Base-by-base conservation (phyloP, 805 yeast genomes). In the Wickerhamomyces pijperi region DNA sequence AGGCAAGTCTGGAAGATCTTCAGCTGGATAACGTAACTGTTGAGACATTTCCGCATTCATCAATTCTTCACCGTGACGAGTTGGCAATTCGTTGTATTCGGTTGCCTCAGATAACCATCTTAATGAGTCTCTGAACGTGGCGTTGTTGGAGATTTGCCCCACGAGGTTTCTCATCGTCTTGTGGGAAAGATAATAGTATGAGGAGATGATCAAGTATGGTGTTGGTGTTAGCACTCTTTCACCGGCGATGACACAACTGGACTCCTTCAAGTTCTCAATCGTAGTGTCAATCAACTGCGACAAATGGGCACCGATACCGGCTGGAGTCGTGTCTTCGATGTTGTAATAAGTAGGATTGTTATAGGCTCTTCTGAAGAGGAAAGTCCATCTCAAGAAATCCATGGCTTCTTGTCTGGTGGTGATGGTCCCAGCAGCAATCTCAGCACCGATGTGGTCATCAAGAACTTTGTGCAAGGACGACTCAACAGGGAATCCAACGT, bases 401-500 rank as follows among this genome's bases (percentile, higher is more conserved):
- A 92, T 79, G 32, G 92, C 98, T 58, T 92, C 98, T 21, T 84
- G 94, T 17, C 92, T 76, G 45, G 82, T 85, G 2, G 96, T 86
- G 6, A 92, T 97, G 0, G 94, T 87, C 5, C 99, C 99, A 16
- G 92, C 64, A 0, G 98, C 81, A 21, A 94, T 87, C 55, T 92
- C 99, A 0, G 99, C 99, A 59, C 94, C 94, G 53, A 92, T 68
- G 49, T 90, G 92, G 56, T 92, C 97, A 29, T 83, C 87, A 32
- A 92, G 59, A 46, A 83, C 86, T 1, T 76, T 77, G 42, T 78
- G 73, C 35, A 92, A 67, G 40, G 78, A 74, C 0, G 96, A 85
- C 56, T 92, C 99, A 41, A 92, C 92, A 0, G 99, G 95, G 60
- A 86, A 95, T 53, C 94, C 98, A 50, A 92, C 96, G 2, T 95